These are phyloP conservation scores for Talaromyces verruculosus DNA, from an alignment of 2,329 filamentous ascomycete genomes.

Conservation along the genomic window DNA sequence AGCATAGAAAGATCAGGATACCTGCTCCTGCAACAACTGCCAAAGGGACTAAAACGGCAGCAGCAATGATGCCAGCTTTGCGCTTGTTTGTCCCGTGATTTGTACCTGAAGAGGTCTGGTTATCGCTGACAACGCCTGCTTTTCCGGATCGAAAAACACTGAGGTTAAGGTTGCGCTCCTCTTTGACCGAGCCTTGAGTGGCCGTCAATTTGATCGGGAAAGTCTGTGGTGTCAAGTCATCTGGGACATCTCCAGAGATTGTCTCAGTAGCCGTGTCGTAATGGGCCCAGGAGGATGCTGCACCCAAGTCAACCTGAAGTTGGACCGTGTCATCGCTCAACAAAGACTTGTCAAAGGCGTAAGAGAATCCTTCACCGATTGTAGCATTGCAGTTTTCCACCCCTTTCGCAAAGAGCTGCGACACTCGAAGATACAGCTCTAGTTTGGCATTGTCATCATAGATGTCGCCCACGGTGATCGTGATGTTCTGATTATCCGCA, in stretches of 20 bases:
- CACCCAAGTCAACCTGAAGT: conserved; percentile 47
- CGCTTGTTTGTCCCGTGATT: conserved; percentile 26
- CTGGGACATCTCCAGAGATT: conserved; percentile 53
- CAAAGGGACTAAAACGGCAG: conserved; percentile 38
- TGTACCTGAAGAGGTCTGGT: conserved; percentile 25
- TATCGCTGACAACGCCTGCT: conserved; percentile 24
- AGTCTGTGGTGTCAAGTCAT: conserved; percentile 38
- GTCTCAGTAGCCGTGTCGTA: conserved; percentile 49
- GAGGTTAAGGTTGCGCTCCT: conserved; percentile 49
- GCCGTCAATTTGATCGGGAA: conserved; percentile 48
- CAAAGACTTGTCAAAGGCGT: conserved; percentile 48
- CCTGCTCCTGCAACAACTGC: conserved; percentile 32
- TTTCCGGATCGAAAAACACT: conserved; percentile 28
- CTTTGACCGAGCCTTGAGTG: conserved; percentile 37
- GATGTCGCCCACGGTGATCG: conserved; percentile 59
- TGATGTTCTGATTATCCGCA: conserved; percentile 62
- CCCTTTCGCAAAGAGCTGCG: conserved; percentile 45
- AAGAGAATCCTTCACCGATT: conserved; percentile 51
- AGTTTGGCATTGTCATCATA: conserved; percentile 60
- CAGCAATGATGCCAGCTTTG: conserved; percentile 41
- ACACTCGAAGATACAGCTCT: conserved; percentile 51
- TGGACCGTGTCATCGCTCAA: conserved; percentile 43
- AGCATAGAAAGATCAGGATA: conserved; percentile 38
- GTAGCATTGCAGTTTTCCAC: conserved; percentile 50
- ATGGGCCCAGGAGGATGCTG: conserved; percentile 49